These are phyloP conservation scores for Citrus sinensis DNA, from an alignment of 345 rosid genomes.

Conservation along the genomic window DNA sequence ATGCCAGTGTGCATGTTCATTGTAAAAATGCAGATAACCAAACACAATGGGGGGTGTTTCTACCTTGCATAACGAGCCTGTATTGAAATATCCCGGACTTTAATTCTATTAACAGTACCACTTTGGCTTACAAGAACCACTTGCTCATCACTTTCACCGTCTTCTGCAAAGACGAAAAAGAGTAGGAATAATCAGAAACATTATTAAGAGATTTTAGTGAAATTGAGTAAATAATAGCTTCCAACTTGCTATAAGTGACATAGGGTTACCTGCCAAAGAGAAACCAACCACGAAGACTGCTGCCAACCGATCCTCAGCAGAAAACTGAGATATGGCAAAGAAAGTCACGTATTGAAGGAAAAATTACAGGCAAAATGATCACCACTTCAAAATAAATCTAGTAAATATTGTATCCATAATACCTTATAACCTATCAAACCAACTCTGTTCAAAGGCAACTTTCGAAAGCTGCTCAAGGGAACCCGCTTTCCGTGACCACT, in stretches of 20 bases:
- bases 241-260: neutral
- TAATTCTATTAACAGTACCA: constrained; percentile 82
- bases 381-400: neutral
- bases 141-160: constrained; percentile 93
- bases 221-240: neutral
- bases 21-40: neutral
- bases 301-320: constrained; percentile 68
- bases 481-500: constrained; percentile 93
- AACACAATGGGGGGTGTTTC: neutral
- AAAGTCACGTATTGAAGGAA: neutral
- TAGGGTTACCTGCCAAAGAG: constrained; percentile 64
- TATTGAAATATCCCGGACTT: constrained; percentile 85
- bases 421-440: constrained; percentile 91
- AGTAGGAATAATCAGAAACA: neutral
- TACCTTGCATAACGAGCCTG: constrained; percentile 92
- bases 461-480: constrained; percentile 71
- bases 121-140: constrained; percentile 94
- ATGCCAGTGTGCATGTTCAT: neutral
- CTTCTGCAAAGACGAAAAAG: constrained; percentile 39
- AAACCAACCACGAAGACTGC: constrained; percentile 91
- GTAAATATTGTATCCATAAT: neutral
- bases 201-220: neutral
- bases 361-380: neutral
- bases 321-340: constrained; percentile 45
- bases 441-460: constrained; percentile 59